These are phyloP conservation scores for Cladochytrium replicatum DNA, from an alignment of 192 early-diverging fungal genomes.

Conservation along the genomic window DNA sequence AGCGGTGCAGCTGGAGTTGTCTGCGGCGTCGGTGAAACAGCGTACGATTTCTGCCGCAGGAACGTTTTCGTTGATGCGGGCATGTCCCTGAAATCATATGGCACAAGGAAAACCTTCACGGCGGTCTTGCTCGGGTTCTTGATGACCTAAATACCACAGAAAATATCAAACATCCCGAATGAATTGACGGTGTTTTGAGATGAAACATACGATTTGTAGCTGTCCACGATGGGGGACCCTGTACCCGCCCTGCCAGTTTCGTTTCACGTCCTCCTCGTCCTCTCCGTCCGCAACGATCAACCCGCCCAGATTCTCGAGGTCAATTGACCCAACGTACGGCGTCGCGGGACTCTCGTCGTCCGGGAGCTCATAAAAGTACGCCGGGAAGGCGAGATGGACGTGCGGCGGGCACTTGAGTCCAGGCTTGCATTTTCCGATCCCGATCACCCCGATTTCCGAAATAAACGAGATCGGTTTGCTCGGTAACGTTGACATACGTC, in stretches of 20 bases:
- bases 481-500: conserved; percentile 67
- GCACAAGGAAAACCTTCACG: conserved; percentile 68
- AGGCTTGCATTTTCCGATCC: conserved; percentile 50
- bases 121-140: conserved; percentile 69
- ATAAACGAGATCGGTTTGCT: conserved; percentile 61
- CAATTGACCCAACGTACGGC: conserved; percentile 70
- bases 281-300: conserved; percentile 1
- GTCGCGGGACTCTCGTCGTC: conserved; percentile 38
- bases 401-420: conserved; percentile 59
- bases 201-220: conserved; percentile 52
- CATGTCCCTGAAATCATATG: conserved; percentile 72
- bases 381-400: conserved; percentile 52
- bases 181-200: not conserved
- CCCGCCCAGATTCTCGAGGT: conserved; percentile 34
- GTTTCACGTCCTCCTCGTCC: not conserved
- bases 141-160: conserved; percentile 39
- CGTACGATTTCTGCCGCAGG: conserved; percentile 68
- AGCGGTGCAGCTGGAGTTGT: not conserved
- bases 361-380: conserved; percentile 62
- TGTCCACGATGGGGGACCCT: conserved; percentile 63
- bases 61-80: conserved; percentile 64
- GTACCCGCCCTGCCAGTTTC: conserved; percentile 41
- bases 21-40: conserved; percentile 7
- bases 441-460: conserved; percentile 61
- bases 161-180: not conserved